Evolutionary conservation across 1,284 basidiomycete species (phyloP), one percentile per base, ranked within the genome.

Genomic region (Mycena citricolor): DNA sequence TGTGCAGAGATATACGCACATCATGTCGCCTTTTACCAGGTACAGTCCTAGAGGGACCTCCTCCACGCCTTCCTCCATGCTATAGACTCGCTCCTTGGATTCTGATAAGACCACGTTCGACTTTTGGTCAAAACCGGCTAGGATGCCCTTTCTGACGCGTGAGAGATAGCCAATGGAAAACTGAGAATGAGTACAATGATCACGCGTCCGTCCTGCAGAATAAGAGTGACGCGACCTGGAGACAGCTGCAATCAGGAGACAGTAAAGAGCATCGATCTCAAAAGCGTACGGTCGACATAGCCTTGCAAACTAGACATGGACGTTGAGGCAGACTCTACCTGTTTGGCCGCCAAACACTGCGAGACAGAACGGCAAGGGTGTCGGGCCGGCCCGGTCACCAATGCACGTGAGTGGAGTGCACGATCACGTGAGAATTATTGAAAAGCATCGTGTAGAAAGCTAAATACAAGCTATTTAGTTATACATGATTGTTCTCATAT

Each of bases 11-110:
- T 16, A 45, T 17, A 74, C 82, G 60, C 52, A 97, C 95, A 97
- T 94, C 75, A 95, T 94, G 62, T 99, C 95, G 2, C 95, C 95
- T 61, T 97, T 91, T 58, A 99, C 89, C 55, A 99, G 83, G 66
- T 99, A 99, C 35, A 99, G 72, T 1, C 95, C 95, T n/a, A 99
- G 72, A 0, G 92, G 88, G 10, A 95, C 84, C 72, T 97, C 93
- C 67, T 98, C 92, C 23, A 97, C 93, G 17, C 89, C 89, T 59
- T 90, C 88, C 13, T 99, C 94, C 44, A 78, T 67, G 58, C 87
- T 90, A 65, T 90, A 97, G 25, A 95, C 85, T 55, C 94, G 81
- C 64, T 97, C 94, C 59, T 87, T 90, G 42, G 85, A 89, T 61
- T 93, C 88, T 16, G 92, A 86, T 36, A 97, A 79, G 50, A 97